Percentiles rank a stretch among this genome's conserved stretches.
These are phyloP conservation scores for Neoascochyta sp. DNA, from an alignment of 2,329 filamentous ascomycete genomes.

Conservation along the genomic window DNA sequence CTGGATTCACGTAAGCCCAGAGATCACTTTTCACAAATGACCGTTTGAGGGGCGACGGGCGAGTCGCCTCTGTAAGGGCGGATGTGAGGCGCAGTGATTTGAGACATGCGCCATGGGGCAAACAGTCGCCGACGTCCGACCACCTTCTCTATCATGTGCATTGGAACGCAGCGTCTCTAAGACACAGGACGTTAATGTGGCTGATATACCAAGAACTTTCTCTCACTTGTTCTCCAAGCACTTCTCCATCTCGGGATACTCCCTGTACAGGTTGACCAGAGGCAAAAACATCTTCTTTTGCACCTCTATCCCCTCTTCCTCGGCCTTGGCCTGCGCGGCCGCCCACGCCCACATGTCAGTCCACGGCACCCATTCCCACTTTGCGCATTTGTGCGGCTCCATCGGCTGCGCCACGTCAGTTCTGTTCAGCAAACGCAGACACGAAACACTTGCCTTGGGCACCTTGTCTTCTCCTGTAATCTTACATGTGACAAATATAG, in stretches of 20 bases:
- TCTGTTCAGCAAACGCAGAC: neutral
- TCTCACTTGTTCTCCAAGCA: conserved; percentile 13
- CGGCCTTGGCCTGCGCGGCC: conserved; percentile 29
- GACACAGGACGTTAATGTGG: too few relatives aligned
- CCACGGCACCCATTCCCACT: conserved; percentile 55
- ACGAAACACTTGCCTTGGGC: conserved; percentile 49
- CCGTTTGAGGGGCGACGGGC: too few relatives aligned
- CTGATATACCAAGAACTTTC: too few relatives aligned
- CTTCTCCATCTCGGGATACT: conserved; percentile 28
- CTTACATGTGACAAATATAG: conserved; percentile 61
- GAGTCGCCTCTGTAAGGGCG: too few relatives aligned
- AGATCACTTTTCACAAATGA: too few relatives aligned
- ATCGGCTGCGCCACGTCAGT: conserved; percentile 23
- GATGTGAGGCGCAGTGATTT: too few relatives aligned
- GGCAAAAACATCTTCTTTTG: conserved; percentile 46
- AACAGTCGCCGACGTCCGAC: too few relatives aligned
- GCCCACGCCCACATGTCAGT: conserved; percentile 42
- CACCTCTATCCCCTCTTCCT: conserved; percentile 21
- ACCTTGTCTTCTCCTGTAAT: conserved; percentile 48
- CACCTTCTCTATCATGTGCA: too few relatives aligned
- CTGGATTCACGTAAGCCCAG: too few relatives aligned
- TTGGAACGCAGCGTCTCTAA: too few relatives aligned
- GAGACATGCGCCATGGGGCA: too few relatives aligned
- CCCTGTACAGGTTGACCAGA: conserved; percentile 44
- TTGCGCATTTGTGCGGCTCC: conserved; percentile 54